These are phyloP conservation scores for Cochlearia excelsa DNA, from an alignment of 345 rosid genomes.

Conservation along the genomic window DNA sequence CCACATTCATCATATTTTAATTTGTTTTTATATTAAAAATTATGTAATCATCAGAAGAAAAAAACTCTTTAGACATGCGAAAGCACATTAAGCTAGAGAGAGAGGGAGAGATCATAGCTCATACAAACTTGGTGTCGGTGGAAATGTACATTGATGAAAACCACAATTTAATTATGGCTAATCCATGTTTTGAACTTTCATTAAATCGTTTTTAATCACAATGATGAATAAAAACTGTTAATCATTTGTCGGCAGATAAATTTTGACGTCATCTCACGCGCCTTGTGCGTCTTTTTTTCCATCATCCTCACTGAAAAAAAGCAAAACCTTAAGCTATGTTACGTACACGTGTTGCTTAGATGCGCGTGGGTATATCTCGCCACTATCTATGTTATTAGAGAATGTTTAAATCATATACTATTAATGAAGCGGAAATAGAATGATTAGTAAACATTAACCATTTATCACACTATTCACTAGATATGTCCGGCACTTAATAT, in stretches of 20 bases:
- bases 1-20: constrained; percentile 20
- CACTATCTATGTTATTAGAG: no score
- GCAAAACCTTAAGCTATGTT: no score
- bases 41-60: constrained; percentile 9
- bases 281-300: no score
- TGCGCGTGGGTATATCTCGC: no score
- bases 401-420: no score
- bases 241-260: constrained; percentile 30
- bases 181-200: constrained; percentile 8
- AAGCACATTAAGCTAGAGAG: constrained; percentile 24
- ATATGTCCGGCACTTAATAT: no score
- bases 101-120: neutral
- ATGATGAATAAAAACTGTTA: neutral
- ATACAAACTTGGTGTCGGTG: constrained; percentile 33
- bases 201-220: constrained; percentile 11
- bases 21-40: constrained; percentile 3
- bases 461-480: no score
- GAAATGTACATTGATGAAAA: constrained; percentile 17
- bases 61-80: constrained; percentile 16
- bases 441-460: no score
- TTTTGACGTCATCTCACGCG: constrained; percentile 9
- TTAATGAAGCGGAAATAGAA: no score
- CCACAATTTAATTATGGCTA: constrained; percentile 19
- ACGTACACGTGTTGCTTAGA: no score
- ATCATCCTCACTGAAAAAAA: no score